These are phyloP conservation scores for Athelia psychrophila DNA, from an alignment of 1,284 basidiomycete species.

Conservation along the genomic window DNA sequence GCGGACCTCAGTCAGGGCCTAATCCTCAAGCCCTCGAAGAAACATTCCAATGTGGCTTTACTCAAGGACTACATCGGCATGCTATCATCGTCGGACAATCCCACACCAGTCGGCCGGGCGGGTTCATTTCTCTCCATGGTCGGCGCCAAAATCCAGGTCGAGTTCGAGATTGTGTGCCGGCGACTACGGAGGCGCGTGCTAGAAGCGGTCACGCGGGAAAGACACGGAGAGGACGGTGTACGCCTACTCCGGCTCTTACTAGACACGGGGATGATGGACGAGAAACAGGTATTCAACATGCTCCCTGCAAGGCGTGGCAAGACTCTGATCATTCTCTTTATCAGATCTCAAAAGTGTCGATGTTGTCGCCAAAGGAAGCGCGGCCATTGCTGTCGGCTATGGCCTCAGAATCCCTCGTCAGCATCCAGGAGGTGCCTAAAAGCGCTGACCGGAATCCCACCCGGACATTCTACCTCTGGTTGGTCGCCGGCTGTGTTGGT, in stretches of 20 bases:
- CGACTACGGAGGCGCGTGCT: slow-evolving; percentile 74
- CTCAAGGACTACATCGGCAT: slow-evolving; percentile 78
- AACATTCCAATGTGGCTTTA: slow-evolving; percentile 52
- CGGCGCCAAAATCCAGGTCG: slow-evolving; percentile 75
- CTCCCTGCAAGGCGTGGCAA: slow-evolving; percentile 1
- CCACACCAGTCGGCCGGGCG: slow-evolving; percentile 64
- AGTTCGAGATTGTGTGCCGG: slow-evolving; percentile 76
- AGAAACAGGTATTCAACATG: slow-evolving; percentile 78
- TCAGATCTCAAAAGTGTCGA: slow-evolving; percentile 91
- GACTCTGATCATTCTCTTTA: not conserved
- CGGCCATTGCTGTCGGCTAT: slow-evolving; percentile 80
- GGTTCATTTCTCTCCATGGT: slow-evolving; percentile 67
- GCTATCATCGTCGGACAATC: slow-evolving; percentile 77
- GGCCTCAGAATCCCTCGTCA: slow-evolving; percentile 78
- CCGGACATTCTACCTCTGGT: slow-evolving; percentile 89
- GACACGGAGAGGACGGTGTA: slow-evolving; percentile 84
- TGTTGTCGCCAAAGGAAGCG: slow-evolving; percentile 89
- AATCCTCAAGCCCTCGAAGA: slow-evolving; percentile 49
- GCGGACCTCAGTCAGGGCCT: slow-evolving; percentile 57
- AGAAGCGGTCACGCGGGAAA: slow-evolving; percentile 79
- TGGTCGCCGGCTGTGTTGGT: no score
- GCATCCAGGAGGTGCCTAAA: slow-evolving; percentile 88
- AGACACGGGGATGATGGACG: slow-evolving; percentile 93
- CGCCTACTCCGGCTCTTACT: slow-evolving; percentile 82
- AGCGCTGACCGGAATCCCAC: slow-evolving; percentile 84